These are phyloP conservation scores for Lophium mytilinum DNA, from an alignment of 495 filamentous ascomycete species.

Conservation along the genomic window DNA sequence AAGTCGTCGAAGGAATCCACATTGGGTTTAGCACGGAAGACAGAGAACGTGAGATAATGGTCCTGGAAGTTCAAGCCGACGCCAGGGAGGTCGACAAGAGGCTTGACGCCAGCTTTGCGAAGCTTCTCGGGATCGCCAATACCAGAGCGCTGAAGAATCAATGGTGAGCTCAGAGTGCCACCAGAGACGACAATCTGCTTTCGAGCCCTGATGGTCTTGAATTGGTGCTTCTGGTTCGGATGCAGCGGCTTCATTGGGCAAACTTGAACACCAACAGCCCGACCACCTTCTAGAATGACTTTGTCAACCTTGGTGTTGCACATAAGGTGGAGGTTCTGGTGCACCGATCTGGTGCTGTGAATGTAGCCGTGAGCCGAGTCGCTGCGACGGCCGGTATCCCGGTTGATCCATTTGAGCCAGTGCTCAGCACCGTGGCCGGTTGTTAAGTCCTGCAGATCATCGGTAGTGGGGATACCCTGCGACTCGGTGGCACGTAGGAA, in stretches of 20 bases:
- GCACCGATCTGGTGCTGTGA: conserved; percentile 31
- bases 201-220: conserved; percentile 48
- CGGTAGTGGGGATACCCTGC: conserved; percentile 58
- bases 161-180: conserved; percentile 69
- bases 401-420: conserved; percentile 39
- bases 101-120: conserved; percentile 56
- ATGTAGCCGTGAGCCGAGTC: conserved; percentile 57
- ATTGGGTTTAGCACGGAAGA: conserved; percentile 67
- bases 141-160: conserved; percentile 70
- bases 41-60: conserved; percentile 74
- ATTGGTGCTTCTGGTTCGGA: conserved; percentile 27
- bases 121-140: conserved; percentile 69
- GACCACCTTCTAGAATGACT: conserved; percentile 55
- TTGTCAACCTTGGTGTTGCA: conserved; percentile 69
- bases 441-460: conserved; percentile 35
- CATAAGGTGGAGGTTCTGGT: conserved; percentile 65
- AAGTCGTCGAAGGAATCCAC: conserved; percentile 78
- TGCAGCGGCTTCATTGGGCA: conserved; percentile 40
- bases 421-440: conserved; percentile 37
- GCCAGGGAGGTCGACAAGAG: conserved; percentile 68
- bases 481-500: conserved; percentile 72
- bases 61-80: conserved; percentile 81
- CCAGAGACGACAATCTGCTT: conserved; percentile 75
- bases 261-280: conserved; percentile 28
- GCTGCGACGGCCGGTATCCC: conserved; percentile 55